phyloP scores from a whole-genome alignment of 148 eudicot genomes.

The Diospyros kaki region DNA sequence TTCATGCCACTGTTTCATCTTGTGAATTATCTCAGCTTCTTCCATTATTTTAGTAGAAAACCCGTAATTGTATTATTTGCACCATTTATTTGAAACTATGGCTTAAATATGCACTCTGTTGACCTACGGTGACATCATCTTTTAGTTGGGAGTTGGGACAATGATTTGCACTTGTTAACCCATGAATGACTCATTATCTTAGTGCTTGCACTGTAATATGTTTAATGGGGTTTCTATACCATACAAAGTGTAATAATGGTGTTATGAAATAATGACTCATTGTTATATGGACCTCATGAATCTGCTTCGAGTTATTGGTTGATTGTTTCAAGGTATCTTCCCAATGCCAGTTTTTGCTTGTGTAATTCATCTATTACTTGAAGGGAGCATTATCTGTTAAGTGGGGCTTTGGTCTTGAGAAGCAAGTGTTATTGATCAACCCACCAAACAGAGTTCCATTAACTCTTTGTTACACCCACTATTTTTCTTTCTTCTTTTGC shows the following conservation, averaged over 20 bases:
- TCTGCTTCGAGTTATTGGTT: slow-evolving; percentile 6
- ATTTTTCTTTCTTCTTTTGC: slow-evolving; percentile 20
- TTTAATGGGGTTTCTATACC: slow-evolving; percentile 10
- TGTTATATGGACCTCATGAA: background rate
- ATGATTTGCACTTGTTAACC: background rate
- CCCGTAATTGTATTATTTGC: background rate
- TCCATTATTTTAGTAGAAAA: background rate
- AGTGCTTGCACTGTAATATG: slow-evolving; percentile 13
- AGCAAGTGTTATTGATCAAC: slow-evolving; percentile 8
- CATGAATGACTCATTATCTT: background rate
- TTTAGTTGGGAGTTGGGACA: background rate
- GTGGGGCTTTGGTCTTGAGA: slow-evolving; percentile 15
- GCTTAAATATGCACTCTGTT: slow-evolving; percentile 2
- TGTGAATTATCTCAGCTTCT: slow-evolving; percentile 5
- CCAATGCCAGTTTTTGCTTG: background rate
- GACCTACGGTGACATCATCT: background rate
- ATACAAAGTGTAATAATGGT: background rate
- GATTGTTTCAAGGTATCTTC: background rate
- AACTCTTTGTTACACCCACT: slow-evolving; percentile 18
- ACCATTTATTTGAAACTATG: background rate
- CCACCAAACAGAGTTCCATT: slow-evolving; percentile 18
- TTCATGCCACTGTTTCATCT: slow-evolving; percentile 7
- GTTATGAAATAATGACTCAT: slow-evolving; percentile 6
- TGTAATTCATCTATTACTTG: background rate
- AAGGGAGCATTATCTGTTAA: slow-evolving; percentile 11